phyloP scores from a whole-genome alignment of 345 rosid species.

The Rubroshorea leprosula region DNA sequence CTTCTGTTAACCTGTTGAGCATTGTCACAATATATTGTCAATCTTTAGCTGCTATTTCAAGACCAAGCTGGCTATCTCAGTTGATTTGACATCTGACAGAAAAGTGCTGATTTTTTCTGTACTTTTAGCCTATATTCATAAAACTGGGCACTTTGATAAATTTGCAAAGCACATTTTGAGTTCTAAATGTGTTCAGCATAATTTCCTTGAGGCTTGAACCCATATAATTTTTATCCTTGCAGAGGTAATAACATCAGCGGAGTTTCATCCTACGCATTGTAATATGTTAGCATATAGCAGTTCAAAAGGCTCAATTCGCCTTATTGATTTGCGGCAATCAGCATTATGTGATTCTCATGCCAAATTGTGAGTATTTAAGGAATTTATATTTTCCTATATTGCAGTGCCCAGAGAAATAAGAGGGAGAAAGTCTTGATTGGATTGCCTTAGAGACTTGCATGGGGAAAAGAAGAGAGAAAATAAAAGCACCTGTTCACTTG shows the following conservation, averaged over 20 bases:
- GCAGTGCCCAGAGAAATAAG: background rate
- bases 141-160: background rate
- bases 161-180: too few species aligned
- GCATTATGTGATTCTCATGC: slow-evolving; percentile 94
- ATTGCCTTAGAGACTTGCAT: background rate
- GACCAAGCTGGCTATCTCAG: background rate
- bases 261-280: slow-evolving; percentile 95
- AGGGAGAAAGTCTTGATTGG: background rate
- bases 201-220: background rate
- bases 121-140: background rate
- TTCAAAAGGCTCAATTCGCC: slow-evolving; percentile 96
- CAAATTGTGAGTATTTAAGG: slow-evolving; percentile 58
- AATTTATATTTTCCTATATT: background rate
- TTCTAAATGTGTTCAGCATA: background rate
- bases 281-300: slow-evolving; percentile 95
- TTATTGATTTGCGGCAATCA: slow-evolving; percentile 94
- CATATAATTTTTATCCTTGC: slow-evolving; percentile 25
- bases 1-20: background rate
- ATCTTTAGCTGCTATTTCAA: background rate
- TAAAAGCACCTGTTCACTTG: background rate
- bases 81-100: background rate
- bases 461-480: background rate
- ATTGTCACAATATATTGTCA: background rate
- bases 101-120: background rate
- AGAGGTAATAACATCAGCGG: slow-evolving; percentile 99